Evolutionary conservation across 768 basidiomycete genomes (phyloP), one percentile per base, ranked within the genome.

Genomic region (Clathrus columnatus): DNA sequence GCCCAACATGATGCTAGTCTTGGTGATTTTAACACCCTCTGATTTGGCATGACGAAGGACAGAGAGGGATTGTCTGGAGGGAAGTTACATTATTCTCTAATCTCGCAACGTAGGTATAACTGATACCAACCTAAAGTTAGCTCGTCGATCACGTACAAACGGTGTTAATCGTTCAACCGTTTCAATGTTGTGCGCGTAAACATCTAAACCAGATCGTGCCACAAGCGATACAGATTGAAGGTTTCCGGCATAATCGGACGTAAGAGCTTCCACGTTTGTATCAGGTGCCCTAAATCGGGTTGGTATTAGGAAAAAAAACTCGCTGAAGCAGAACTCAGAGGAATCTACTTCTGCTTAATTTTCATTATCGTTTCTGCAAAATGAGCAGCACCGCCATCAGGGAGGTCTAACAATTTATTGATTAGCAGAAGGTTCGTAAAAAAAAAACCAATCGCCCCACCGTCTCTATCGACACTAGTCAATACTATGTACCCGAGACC

Each of bases 1-100:
- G 56, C 96, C 96, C 46, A 99, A 82, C 96, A 99, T 99, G 57
- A 99, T 85, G 65, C 94, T 97, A 7, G 93, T 97, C 75, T 99
- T 99, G 7, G 96, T 98, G 54, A 99, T 78, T 47, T 81, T 80
- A 2, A 88, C 91, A 6, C 87, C 91, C 57, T 84, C 77, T 57
- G 80, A 79, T 73, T 95, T 94, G 11, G 91, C 91, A 50, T 83
- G 83, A 65, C 87, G 76, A 1, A 95, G 75, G 2, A 94, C 91
- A 60, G 75, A 75, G 52, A 95, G 71, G 68, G 85, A 93, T 70
- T 86, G 89, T 23, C 54, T 55, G 11, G 14, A 47, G 29, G 8
- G 6, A 48, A 28, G 23, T 16, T 1, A 17, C 21, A 20, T 28
- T 29, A 29, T 28, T 27, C 26, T 27, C 26, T 27, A 61, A 68